Base-by-base conservation (phyloP, 148 eudicot genomes). In the Limonium bicolor region DNA sequence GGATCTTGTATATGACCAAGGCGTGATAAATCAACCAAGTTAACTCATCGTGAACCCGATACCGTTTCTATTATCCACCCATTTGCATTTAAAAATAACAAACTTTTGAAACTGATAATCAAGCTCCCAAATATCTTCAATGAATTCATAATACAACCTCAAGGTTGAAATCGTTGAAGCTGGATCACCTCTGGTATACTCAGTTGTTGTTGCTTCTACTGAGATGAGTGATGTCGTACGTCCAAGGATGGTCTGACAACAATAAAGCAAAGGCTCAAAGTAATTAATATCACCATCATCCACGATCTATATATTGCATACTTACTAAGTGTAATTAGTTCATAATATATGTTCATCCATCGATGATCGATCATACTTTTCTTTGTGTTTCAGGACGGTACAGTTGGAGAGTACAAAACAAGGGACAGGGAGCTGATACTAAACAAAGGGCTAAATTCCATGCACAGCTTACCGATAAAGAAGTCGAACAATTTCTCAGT, bases 371-470 rank as follows among this genome's bases (percentile, higher is more conserved):
- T 22, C 14, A 11, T 20, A n/a, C 0, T 7, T 1, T 14, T 14
- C 9, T 46, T 20, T 28, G 17, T n/a, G 15, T 0, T 20, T 57
- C 50, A 82, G 86, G 51, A 66, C 63, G 3, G 61, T 61, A 4
- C 67, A 10, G 41, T 63, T 36, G 86, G 67, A 28, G 94, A 78
- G 53, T 74, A 55, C 39, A 66, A 2, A 50, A 50, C 57, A 50
- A 13, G 9, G n/a, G 87, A 27, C 61, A 62, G 0, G 82, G 82
- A n/a, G 36, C 78, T 6, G 10, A 18, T 0, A 0, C 4, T 2
- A 5, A 7, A 0, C 35, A 17, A 2, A 44, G 94, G 20, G 74
- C n/a, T 4, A 1, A 20, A 3, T 82, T 36, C 24, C 28, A 59
- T 0, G 74, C 60, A 50, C 24, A 68, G 43, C 48, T 79, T 15